Conservation (phyloP, 2,329 filamentous ascomycete genomes). For the Xylariomycetidae sp. region DNA sequence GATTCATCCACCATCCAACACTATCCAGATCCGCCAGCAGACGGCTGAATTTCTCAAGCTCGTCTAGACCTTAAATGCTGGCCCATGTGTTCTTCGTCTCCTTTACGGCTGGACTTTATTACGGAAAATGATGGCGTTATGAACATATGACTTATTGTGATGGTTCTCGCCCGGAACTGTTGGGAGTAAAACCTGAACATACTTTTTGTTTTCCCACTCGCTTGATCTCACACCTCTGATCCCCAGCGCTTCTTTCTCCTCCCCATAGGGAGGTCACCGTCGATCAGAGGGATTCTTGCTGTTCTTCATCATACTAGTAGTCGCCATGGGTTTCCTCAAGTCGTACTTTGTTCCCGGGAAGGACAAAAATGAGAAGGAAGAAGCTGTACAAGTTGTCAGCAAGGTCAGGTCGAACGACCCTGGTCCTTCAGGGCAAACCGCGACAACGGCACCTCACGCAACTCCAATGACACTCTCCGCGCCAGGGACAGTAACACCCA, state of each 20-base stretch:
- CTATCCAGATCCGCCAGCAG: no score
- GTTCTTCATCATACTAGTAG: constrained; percentile 6
- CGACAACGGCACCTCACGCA: constrained; percentile 2
- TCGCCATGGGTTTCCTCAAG: constrained; percentile 28
- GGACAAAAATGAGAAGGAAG: constrained; percentile 16
- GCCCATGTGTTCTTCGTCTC: constrained; percentile 8
- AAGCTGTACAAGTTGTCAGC: constrained; percentile 13
- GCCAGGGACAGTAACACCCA: constrained; percentile 15
- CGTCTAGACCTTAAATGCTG: constrained; percentile 8
- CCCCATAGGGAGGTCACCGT: constrained; percentile 7
- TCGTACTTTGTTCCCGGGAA: constrained; percentile 29
- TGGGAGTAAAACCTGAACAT: no score
- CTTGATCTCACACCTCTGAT: constrained; percentile 7
- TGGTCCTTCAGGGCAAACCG: constrained; percentile 5
- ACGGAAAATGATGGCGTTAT: constrained; percentile 13
- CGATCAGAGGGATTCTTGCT: constrained; percentile 9
- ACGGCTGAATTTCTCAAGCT: no score
- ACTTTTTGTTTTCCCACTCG: no score
- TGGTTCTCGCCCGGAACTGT: no score
- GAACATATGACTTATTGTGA: constrained; percentile 7
- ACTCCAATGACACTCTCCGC: constrained; percentile 11
- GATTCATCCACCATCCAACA: no score
- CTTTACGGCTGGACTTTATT: constrained; percentile 13
- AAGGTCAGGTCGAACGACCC: constrained; percentile 11
- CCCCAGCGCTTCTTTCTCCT: constrained; percentile 2